These are phyloP conservation scores for Platanus orientalis DNA, from an alignment of 164 flowering plant species.

Conservation along the genomic window DNA sequence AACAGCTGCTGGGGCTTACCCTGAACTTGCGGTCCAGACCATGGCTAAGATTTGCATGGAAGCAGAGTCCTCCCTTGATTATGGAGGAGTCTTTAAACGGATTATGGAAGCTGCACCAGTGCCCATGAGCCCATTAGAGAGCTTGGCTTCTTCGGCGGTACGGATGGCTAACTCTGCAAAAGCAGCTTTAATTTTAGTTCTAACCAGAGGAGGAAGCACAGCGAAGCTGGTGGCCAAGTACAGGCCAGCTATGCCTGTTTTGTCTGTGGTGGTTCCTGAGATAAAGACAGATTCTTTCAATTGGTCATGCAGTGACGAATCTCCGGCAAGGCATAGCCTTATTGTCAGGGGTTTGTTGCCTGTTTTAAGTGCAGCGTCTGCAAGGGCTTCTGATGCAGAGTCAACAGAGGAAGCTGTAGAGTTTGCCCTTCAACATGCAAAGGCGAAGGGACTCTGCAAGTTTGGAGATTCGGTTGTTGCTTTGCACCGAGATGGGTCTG, in stretches of 20 bases:
- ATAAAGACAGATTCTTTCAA: slow-evolving; percentile 69
- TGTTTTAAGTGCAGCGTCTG: slow-evolving; percentile 63
- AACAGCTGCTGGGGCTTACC: slow-evolving; percentile 93
- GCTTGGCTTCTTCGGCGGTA: slow-evolving; percentile 80
- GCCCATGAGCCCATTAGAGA: slow-evolving; percentile 92
- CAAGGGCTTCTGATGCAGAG: slow-evolving; percentile 66
- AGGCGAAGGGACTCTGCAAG: slow-evolving; percentile 61
- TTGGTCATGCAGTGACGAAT: slow-evolving; percentile 79
- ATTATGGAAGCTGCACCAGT: slow-evolving; percentile 63
- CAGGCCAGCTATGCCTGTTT: slow-evolving; percentile 73
- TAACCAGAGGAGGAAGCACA: slow-evolving; percentile 81
- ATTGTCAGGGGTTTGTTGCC: slow-evolving; percentile 77
- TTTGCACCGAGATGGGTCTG: slow-evolving; percentile 60
- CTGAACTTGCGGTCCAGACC: slow-evolving; percentile 75
- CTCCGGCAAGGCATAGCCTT: slow-evolving; percentile 90
- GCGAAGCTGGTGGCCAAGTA: slow-evolving; percentile 88
- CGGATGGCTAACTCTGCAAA: slow-evolving; percentile 62
- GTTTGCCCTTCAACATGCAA: slow-evolving; percentile 58
- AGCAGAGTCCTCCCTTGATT: slow-evolving; percentile 79
- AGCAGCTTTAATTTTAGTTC: slow-evolving; percentile 67
- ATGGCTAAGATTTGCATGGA: slow-evolving; percentile 89
- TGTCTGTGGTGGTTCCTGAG: slow-evolving; percentile 84
- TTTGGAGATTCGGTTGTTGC: slow-evolving; percentile 82
- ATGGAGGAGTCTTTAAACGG: slow-evolving; percentile 65
- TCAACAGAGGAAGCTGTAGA: slow-evolving; percentile 72